Base-by-base conservation (phyloP, 2,329 filamentous ascomycete species). In the Lachnellula occidentalis region DNA sequence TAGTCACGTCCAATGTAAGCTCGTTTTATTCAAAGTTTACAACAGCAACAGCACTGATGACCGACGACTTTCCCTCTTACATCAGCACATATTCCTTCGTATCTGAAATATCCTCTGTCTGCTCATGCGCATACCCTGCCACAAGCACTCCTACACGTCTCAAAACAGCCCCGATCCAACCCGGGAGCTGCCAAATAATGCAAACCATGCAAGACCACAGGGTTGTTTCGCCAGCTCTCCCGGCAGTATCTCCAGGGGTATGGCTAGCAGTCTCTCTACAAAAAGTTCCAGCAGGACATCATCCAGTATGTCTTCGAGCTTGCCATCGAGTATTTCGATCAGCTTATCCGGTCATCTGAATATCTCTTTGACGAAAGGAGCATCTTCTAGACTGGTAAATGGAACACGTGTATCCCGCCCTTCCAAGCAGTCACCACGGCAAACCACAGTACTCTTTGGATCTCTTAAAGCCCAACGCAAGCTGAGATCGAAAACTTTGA, bases 21-120 rank as follows among this genome's bases (percentile, higher is more conserved):
- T 58, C 53, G 5, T 60, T 54, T 50, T 60, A 55, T 24, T 57
- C 57, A 1, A 50, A 46, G 24, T 61, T 58, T 27, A 60, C 59
- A 17, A 58, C 55, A 34, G 57, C 56, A 8, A 54, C 45, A 8
- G 56, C 46, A 12, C 4, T 36, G 6, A 58, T 45, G 9, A 53
- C 53, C 8, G 55, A 52, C 34, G 55, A 50, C 15, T 53, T 61
- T 43, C 58, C 59, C 7, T 42, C 51, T 17, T 48, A 53, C 46
- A 52, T 54, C 17, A 53, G 49, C 1, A 41, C 45, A 5, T 15
- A 12, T 17, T 48, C 21, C 34, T 17, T 34, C 5, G 53, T 51
- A 1, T 37, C 47, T 31, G 53, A 59, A 4, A 58, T 61, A 12
- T 60, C 55, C 14, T 60, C 59, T 4, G 43, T 61, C 6, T 61